A percentile compares a stretch with the other conserved stretches of the same genome.
These are phyloP conservation scores for Stephania yunnanensis DNA, from an alignment of 164 flowering plant species.

Conservation along the genomic window DNA sequence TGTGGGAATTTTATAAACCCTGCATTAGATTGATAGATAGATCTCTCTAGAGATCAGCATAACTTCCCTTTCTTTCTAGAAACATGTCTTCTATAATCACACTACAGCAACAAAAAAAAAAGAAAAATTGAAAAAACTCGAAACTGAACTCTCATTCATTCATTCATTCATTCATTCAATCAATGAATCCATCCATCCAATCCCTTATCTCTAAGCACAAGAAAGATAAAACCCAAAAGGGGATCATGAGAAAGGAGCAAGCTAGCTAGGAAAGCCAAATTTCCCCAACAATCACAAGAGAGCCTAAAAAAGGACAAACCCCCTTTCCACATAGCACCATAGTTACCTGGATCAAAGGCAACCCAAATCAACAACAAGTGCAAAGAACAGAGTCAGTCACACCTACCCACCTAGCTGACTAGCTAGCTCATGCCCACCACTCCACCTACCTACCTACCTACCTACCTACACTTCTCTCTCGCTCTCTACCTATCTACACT, in stretches of 20 bases:
- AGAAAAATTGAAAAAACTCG: background rate
- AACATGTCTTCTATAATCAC: conserved; percentile 9
- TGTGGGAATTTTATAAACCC: conserved; percentile 3
- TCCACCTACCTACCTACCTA: background rate
- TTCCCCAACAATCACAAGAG: conserved; percentile 23
- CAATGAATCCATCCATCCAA: conserved; percentile 15
- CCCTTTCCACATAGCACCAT: conserved; percentile 17
- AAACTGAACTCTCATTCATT: conserved; percentile 6
- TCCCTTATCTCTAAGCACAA: conserved; percentile 22
- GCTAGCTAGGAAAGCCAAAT: conserved; percentile 14
- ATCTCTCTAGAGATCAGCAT: conserved; percentile 8
- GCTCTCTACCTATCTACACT: background rate
- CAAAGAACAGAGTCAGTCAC: background rate
- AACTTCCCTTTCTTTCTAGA: conserved; percentile 6
- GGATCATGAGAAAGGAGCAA: conserved; percentile 20
- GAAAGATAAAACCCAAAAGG: conserved; percentile 16
- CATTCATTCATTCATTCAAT: conserved; percentile 3
- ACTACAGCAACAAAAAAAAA: conserved; percentile 7
- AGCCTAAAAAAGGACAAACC: conserved; percentile 17
- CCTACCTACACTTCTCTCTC: background rate
- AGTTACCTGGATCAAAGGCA: conserved; percentile 31
- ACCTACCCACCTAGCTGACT: background rate
- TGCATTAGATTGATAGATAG: background rate
- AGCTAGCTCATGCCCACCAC: no score
- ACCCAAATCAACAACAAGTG: conserved; percentile 13